Evolutionary conservation across 768 basidiomycete genomes (phyloP), one percentile per base, ranked within the genome.

Genomic region (Rhodotorula sphaerocarpa): DNA sequence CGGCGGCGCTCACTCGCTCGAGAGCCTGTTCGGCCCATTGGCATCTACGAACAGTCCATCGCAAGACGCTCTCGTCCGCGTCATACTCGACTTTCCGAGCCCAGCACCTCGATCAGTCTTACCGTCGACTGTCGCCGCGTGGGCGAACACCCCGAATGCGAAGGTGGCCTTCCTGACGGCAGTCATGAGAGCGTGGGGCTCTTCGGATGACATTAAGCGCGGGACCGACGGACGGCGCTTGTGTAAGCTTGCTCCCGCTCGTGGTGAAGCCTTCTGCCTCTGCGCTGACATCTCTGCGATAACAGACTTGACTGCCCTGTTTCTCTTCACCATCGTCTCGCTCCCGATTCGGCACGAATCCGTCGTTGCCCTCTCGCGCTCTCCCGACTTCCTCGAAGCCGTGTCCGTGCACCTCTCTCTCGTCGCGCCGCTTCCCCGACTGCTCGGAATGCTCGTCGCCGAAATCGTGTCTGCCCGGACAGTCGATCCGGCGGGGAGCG

Each of bases 401-500:
- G 79, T 95, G 50, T 82, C 84, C 10, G 75, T 76, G 9, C 96
- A 95, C 71, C 83, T 99, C 48, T 79, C 79, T 1, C 89, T 93
- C 74, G 76, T 84, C 10, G 89, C 93, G 56, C 75, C 78, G 2
- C 79, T 83, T 6, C 80, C 95, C 25, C 84, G 93, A 6, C 81
- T 85, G 30, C 87, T 90, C 69, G 95, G 95, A 5, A 93, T 99
- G 90, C 80, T 96, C 39, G 84, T 83, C 1, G 93, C 88, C 1
- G 93, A 99, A 75, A 78, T 86, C 28, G 59, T 78, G 14, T 75
- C 73, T 34, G 57, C 70, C 34, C 55, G 71, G 41, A 76, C 75
- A 3, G 59, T 76, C 39, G 34, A 47, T 31, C 68, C 50, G 62
- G 71, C 30, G 5, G 28, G 50, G 23, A 80, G 86, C 14, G 81